phyloP scores from a whole-genome alignment of 2,329 filamentous ascomycete species.

The Botrytis pseudocinerea region DNA sequence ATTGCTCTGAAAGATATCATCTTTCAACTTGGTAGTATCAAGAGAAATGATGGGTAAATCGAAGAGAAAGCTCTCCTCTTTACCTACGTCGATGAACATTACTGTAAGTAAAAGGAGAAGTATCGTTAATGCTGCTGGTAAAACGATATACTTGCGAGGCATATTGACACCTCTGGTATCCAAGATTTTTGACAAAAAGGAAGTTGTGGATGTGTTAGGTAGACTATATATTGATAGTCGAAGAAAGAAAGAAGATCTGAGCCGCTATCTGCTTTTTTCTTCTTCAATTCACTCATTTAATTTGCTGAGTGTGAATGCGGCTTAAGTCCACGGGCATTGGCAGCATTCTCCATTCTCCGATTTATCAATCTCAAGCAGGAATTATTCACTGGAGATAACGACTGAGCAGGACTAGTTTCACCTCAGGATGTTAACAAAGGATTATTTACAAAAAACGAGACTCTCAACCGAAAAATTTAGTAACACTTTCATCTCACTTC shows the following conservation, averaged over 20 bases:
- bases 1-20: not conserved
- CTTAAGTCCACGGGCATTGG: not conserved
- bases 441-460: not conserved
- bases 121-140: not conserved
- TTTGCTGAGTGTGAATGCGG: not conserved
- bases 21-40: slow-evolving; percentile 7
- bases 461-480: not conserved
- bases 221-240: not conserved
- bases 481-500: not conserved
- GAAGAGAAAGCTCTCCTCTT: not conserved
- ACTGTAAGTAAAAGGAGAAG: not conserved
- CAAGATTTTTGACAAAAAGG: not conserved
- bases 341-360: not conserved
- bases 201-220: not conserved
- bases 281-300: not conserved
- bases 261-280: not conserved
- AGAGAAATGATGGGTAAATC: slow-evolving; percentile 3
- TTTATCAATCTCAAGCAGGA: not conserved
- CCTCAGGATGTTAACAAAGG: not conserved
- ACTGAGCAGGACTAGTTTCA: not conserved
- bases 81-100: not conserved
- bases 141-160: not conserved
- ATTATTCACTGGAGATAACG: not conserved
- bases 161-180: not conserved
- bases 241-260: not conserved